Base-by-base conservation (phyloP, 352 stramenopile genomes). In the Phytopythium chamaehyphon region DNA sequence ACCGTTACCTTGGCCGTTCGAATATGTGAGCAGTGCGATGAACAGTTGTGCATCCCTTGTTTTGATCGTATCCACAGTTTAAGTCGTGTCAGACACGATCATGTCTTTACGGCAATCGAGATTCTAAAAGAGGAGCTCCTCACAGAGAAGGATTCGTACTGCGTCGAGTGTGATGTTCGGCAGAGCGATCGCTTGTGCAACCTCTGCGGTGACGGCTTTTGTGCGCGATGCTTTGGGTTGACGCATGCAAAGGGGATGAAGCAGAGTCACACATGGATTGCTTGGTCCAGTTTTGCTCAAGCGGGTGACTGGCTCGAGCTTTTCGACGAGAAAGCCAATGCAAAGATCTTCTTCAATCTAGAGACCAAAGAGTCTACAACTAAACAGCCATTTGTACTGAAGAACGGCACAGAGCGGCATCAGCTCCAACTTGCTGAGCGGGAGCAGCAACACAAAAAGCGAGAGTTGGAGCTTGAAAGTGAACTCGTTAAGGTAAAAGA, bases 271-370 rank as follows among this genome's bases (percentile, higher is more conserved):
- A 88, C 81, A 16, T 89, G 59, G 68, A 57, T 88, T 3, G 31
- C 74, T 8, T 90, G 78, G 66, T 53, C 64, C 7, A 61, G 67
- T 3, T 83, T 85, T 21, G 64, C 67, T 8, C 65, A 73, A 21
- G 55, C 72, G 3, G 78, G 71, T 15, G 81, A 91, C 51, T 91
- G 81, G 81, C 69, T 91, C 58, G 78, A 88, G 53, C 83, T 91
- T 48, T 66, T 62, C 23, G 76, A 89, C 51, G 68, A 74, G 0
- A 83, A 69, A 40, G 55, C 49, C 6, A 51, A 62, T n/a, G 43
- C 61, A 12, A 71, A 55, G 18, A 54, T 90, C 19, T 91, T 69
- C 47, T 91, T 82, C 64, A 91, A 91, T 45, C 72, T 91, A 39
- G 71, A 88, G 51, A 90, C 77, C 9, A 90, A 93, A 50, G 81